Conservation (phyloP, 352 stramenopile species). For the Globisporangium alternatum region DNA sequence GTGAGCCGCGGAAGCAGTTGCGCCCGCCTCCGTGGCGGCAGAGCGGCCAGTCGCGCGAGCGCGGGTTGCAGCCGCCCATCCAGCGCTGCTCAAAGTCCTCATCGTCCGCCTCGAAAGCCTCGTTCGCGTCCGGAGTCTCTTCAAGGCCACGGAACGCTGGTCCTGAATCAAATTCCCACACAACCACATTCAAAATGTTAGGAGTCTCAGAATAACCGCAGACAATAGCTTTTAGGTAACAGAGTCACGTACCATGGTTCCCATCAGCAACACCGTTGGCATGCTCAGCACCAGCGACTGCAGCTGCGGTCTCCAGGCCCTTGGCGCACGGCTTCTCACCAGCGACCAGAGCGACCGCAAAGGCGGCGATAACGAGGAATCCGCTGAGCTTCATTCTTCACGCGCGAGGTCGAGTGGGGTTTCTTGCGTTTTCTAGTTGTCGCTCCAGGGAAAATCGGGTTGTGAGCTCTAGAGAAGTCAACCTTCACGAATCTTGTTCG, state of each 20-base stretch:
- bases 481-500: not conserved
- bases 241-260: no score
- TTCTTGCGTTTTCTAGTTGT: not conserved
- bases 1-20: not conserved
- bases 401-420: not conserved
- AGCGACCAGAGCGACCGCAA: slow-evolving; percentile 1
- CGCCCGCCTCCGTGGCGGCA: not conserved
- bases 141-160: not conserved
- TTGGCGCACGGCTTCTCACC: not conserved
- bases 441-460: not conserved
- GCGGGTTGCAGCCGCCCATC: slow-evolving; percentile 2
- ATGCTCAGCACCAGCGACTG: not conserved
- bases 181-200: not conserved
- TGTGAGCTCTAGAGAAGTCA: not conserved
- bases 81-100: not conserved
- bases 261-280: not conserved
- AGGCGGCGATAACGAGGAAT: slow-evolving; percentile 1
- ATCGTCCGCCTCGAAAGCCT: not conserved
- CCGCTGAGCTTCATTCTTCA: slow-evolving; percentile 6
- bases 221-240: not conserved
- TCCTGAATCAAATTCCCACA: not conserved
- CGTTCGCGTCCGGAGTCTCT: slow-evolving; percentile 2
- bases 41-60: slow-evolving; percentile 11
- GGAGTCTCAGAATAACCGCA: not conserved
- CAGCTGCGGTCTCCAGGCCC: not conserved